Conservation (phyloP, 129 eudicot genomes). For the Daucus carota region DH1_v3.0 NC_030388.2:15354001-15354500, state of each 20-base stretch:
- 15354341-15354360: not conserved
- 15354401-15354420: too few relatives aligned
- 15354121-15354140: too few relatives aligned
- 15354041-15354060: slow-evolving; percentile 13
- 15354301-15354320: not conserved
- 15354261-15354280: slow-evolving; percentile 15
- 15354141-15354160: slow-evolving; percentile 18
- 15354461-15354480: slow-evolving; percentile 6
- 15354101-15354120: not conserved
- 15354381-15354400: too few relatives aligned
- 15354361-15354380: too few relatives aligned
- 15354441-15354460: slow-evolving; percentile 2
- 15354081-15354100: not conserved
- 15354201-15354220: slow-evolving; percentile 7
- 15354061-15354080: not conserved
- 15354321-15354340: not conserved
- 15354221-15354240: slow-evolving; percentile 8
- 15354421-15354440: slow-evolving; percentile 25
- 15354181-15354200: slow-evolving; percentile 10
- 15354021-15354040: not conserved
- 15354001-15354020: not conserved
- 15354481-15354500: slow-evolving; percentile 16
- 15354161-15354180: not conserved
- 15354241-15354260: slow-evolving; percentile 11
- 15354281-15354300: slow-evolving; percentile 11